Conservation (phyloP, 2,329 filamentous ascomycete species). For the Sporothrix inflata region DNA sequence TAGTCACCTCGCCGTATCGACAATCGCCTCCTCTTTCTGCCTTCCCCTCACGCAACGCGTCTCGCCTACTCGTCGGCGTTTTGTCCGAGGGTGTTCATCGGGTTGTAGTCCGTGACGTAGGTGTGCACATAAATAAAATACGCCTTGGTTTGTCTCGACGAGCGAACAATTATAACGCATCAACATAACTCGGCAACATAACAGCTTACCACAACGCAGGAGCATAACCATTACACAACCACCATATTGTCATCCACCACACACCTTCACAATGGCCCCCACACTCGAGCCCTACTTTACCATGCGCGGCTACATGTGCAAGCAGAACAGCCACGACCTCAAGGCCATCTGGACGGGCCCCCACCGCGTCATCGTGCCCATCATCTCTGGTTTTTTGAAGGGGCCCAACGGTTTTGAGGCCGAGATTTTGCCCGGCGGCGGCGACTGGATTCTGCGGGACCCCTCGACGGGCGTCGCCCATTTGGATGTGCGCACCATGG, state of each 20-base stretch:
- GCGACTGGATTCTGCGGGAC: conserved; percentile 16
- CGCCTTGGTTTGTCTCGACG: too few relatives aligned
- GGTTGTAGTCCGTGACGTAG: neutral
- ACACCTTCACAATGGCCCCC: conserved; percentile 20
- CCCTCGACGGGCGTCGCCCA: conserved; percentile 6
- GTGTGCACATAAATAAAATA: neutral
- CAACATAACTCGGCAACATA: neutral
- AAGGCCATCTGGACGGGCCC: conserved; percentile 20
- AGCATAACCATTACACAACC: neutral
- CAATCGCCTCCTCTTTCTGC: neutral
- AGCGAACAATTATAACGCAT: neutral
- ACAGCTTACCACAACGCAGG: neutral
- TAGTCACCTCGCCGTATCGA: conserved; percentile 4
- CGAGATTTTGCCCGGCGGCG: conserved; percentile 16
- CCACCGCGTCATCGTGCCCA: conserved; percentile 11
- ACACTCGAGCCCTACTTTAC: neutral
- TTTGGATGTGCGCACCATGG: conserved; percentile 16
- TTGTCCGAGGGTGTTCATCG: neutral
- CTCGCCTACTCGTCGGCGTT: neutral
- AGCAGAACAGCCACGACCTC: conserved; percentile 3
- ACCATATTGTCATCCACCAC: neutral
- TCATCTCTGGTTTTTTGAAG: conserved; percentile 15
- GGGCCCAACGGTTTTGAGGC: conserved; percentile 17
- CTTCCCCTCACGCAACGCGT: neutral
- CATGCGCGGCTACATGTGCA: conserved; percentile 14